Evolutionary conservation across 352 stramenopile species (phyloP).

Genomic region (Phytophthora agathidicida): DNA sequence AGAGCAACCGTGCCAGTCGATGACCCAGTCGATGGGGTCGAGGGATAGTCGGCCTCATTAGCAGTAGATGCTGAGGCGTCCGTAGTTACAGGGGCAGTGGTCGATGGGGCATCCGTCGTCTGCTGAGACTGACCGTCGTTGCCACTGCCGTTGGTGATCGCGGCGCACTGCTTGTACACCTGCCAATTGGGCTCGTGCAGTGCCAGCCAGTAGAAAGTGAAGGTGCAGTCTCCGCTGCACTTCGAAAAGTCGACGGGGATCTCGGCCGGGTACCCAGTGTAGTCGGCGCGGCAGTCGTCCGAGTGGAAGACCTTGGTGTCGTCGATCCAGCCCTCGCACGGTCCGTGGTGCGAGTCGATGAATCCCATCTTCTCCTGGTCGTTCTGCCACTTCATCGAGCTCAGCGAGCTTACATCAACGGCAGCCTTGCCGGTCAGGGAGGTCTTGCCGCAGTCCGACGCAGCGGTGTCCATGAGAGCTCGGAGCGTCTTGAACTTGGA

Average conservation of each 20-base stretch:
- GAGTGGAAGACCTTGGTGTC: constrained; percentile 42
- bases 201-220: constrained; percentile 71
- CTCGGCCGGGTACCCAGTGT: constrained; percentile 45
- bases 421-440: constrained; percentile 4
- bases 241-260: constrained; percentile 59
- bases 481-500: constrained; percentile 39
- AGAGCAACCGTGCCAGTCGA: constrained; percentile 8
- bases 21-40: constrained; percentile 11
- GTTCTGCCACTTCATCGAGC: constrained; percentile 56
- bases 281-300: constrained; percentile 48
- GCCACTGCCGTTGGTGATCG: constrained; percentile 36
- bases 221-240: constrained; percentile 52
- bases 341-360: constrained; percentile 47
- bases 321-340: constrained; percentile 58
- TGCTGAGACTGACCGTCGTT: constrained; percentile 7
- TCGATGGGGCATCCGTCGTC: constrained; percentile 9
- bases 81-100: constrained; percentile 4
- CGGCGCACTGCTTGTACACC: constrained; percentile 56
- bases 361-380: constrained; percentile 49
- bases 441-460: constrained; percentile 32
- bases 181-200: constrained; percentile 61
- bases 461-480: constrained; percentile 41
- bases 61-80: constrained; percentile 1
- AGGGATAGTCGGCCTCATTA: constrained; percentile 12
- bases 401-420: constrained; percentile 43